Percentiles rank a stretch among this genome's conserved stretches.
These are phyloP conservation scores for Aspergillus saccharolyticus DNA, from an alignment of 495 filamentous ascomycete species.

Conservation along the genomic window DNA sequence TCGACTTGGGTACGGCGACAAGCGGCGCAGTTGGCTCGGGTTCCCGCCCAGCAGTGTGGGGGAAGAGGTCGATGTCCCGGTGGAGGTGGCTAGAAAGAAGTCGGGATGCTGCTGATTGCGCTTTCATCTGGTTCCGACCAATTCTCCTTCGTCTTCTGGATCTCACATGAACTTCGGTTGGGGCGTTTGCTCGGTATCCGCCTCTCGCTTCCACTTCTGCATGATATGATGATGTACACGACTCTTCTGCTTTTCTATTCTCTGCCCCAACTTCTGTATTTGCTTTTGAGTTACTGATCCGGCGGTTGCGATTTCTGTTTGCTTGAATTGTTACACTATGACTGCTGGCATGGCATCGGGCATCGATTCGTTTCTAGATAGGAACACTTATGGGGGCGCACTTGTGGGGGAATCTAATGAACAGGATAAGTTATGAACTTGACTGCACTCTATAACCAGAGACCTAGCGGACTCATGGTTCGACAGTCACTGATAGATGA, in stretches of 20 bases:
- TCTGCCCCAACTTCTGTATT: neutral
- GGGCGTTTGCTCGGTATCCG: neutral
- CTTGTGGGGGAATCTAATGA: neutral
- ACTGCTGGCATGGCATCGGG: neutral
- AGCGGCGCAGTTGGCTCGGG: conserved; percentile 50
- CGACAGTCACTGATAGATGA: too few relatives aligned
- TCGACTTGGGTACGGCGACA: conserved; percentile 41
- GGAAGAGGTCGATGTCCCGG: conserved; percentile 29
- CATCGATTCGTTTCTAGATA: neutral
- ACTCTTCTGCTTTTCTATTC: neutral
- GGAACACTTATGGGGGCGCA: neutral
- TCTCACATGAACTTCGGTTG: neutral
- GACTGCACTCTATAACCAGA: too few relatives aligned
- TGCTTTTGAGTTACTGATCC: neutral
- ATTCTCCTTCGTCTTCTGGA: neutral
- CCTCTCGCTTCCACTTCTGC: neutral
- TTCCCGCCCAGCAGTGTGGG: conserved; percentile 40
- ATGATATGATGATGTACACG: neutral
- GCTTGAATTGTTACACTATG: neutral
- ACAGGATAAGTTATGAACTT: too few relatives aligned
- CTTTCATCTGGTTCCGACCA: neutral
- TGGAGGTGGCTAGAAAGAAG: conserved; percentile 22
- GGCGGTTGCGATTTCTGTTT: too few relatives aligned
- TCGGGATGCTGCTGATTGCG: conserved; percentile 36
- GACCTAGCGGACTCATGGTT: too few relatives aligned